Conservation (phyloP, 495 filamentous ascomycete species). For the Pyrenopolyporus hunteri region DNA sequence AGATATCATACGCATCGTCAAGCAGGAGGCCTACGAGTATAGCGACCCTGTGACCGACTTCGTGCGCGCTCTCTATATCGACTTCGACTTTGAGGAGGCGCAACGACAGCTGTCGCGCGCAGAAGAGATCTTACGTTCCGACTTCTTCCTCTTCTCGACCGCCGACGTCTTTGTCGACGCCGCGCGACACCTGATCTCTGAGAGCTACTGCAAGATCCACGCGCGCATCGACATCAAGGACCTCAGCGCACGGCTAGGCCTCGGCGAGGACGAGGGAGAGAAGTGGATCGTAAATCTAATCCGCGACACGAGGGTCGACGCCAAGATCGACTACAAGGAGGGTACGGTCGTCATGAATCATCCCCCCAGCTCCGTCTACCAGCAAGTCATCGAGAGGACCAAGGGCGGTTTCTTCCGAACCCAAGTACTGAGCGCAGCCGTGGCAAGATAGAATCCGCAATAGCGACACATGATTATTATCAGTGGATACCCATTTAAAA, state of each 20-base stretch:
- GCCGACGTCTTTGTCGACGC: constrained; percentile 93
- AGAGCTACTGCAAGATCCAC: constrained; percentile 99
- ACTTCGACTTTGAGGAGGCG: constrained; percentile 98
- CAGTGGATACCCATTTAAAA: constrained; percentile 38
- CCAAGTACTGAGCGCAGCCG: constrained; percentile 70
- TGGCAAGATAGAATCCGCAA: constrained; percentile 36
- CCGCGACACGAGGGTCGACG: constrained; percentile 93
- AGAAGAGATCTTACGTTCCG: constrained; percentile 86
- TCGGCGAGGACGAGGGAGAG: constrained; percentile 93
- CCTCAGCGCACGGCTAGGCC: constrained; percentile 83
- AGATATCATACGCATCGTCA: constrained; percentile 90
- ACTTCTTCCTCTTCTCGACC: constrained; percentile 91
- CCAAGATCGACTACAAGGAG: constrained; percentile 98
- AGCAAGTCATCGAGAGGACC: constrained; percentile 97
- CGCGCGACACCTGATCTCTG: constrained; percentile 93
- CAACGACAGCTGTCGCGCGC: constrained; percentile 90
- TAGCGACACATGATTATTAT: not conserved
- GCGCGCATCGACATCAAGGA: constrained; percentile 98
- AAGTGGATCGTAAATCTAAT: constrained; percentile 99
- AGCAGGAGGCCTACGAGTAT: constrained; percentile 98
- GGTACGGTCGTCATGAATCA: constrained; percentile 99
- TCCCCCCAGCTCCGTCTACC: constrained; percentile 95
- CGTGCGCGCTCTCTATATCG: constrained; percentile 92
- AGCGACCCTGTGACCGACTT: constrained; percentile 94
- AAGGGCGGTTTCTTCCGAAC: constrained; percentile 94